phyloP scores from a whole-genome alignment of 164 flowering plant species.

The Berberis thunbergii region DNA sequence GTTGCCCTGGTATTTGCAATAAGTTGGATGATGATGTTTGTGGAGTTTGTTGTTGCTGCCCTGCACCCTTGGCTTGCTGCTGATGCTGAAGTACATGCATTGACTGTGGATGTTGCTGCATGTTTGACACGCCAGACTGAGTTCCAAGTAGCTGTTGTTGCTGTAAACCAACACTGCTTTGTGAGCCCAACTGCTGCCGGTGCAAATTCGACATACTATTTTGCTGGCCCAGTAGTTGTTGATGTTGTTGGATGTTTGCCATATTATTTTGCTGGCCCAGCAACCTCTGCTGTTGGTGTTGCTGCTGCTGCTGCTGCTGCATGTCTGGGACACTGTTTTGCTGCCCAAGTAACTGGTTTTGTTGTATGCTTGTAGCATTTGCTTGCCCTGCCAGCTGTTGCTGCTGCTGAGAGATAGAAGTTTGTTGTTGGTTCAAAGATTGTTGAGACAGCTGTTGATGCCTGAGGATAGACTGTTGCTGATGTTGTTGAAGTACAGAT shows the following conservation, averaged over 20 bases:
- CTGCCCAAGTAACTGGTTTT: conserved; percentile 51
- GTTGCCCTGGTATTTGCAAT: conserved; percentile 57
- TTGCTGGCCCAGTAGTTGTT: conserved; percentile 30
- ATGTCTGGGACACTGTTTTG: conserved; percentile 46
- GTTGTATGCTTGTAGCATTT: conserved; percentile 42
- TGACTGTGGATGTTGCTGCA: conserved; percentile 38
- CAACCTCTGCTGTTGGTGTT: conserved; percentile 49
- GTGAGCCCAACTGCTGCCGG: conserved; percentile 59
- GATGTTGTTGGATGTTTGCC: conserved; percentile 25
- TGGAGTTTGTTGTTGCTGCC: conserved; percentile 39
- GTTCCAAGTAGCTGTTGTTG: conserved; percentile 54
- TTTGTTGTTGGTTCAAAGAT: conserved; percentile 47
- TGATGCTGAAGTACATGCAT: conserved; percentile 39
- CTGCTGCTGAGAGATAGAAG: conserved; percentile 41
- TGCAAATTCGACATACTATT: conserved; percentile 47
- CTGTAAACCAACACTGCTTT: conserved; percentile 48
- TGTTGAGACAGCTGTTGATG: conserved; percentile 47
- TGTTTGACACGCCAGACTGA: conserved; percentile 46
- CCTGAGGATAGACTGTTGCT: conserved; percentile 46
- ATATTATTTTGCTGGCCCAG: conserved; percentile 37
- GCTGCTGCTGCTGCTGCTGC: conserved; percentile 62
- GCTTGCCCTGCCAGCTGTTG: conserved; percentile 48
- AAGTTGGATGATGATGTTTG: conserved; percentile 18
- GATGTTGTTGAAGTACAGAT: conserved; percentile 59
- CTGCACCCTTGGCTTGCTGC: conserved; percentile 51